A percentile compares a stretch with the other conserved stretches of the same genome.
Evolutionary conservation across 2,329 filamentous ascomycete genomes (phyloP).

Genomic region (Neonectria magnoliae): DNA sequence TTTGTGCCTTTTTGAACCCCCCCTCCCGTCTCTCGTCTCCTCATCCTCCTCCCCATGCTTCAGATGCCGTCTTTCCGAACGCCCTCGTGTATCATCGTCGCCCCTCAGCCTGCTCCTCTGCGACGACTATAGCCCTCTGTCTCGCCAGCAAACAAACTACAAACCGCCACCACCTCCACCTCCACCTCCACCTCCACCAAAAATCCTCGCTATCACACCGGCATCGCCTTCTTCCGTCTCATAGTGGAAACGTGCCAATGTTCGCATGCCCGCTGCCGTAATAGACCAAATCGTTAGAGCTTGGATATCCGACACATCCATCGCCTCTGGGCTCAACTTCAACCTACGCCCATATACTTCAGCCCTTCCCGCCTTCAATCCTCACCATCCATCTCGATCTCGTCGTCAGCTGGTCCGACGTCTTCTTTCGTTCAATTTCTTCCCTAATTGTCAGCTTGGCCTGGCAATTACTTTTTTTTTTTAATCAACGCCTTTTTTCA

Average conservation of each 20-base stretch:
- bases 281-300: slow-evolving; percentile 36
- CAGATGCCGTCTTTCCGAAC: slow-evolving; percentile 33
- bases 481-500: slow-evolving; percentile 50
- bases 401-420: slow-evolving; percentile 26
- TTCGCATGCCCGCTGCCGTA: slow-evolving; percentile 58
- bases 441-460: slow-evolving; percentile 34
- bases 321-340: slow-evolving; percentile 11
- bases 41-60: slow-evolving; percentile 9
- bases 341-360: slow-evolving; percentile 12
- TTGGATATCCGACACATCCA: slow-evolving; percentile 49
- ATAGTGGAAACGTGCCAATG: slow-evolving; percentile 44
- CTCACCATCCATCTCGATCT: background rate
- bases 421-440: slow-evolving; percentile 30
- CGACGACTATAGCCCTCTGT: slow-evolving; percentile 27
- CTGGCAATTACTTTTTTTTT: slow-evolving; percentile 58
- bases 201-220: background rate
- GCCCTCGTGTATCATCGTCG: slow-evolving; percentile 34
- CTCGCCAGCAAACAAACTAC: background rate
- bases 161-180: background rate
- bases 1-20: background rate
- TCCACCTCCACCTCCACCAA: background rate
- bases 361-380: background rate
- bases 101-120: slow-evolving; percentile 25
- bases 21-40: background rate
- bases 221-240: slow-evolving; percentile 13